Evolutionary conservation across 352 stramenopile species (phyloP).

Genomic region (Ophiocytium majus): DNA sequence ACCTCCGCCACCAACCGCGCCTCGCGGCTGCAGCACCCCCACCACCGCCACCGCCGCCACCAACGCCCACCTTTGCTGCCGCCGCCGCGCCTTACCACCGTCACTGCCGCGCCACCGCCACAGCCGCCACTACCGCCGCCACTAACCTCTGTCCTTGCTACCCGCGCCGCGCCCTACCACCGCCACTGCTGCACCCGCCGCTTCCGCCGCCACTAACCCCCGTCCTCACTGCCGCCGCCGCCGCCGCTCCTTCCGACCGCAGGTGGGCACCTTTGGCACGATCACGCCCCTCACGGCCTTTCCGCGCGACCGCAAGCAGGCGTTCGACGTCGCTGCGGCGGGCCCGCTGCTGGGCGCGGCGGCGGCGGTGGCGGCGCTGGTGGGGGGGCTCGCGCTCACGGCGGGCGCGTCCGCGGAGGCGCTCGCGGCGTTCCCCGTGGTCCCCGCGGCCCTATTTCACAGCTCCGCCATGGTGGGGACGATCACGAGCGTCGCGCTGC

Average conservation of each 20-base stretch:
- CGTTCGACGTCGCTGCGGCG: slow-evolving; percentile 68
- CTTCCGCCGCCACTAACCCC: not conserved
- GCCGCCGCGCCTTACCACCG: too few species aligned
- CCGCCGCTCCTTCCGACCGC: slow-evolving; percentile 7
- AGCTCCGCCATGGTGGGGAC: slow-evolving; percentile 64
- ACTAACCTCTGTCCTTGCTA: too few species aligned
- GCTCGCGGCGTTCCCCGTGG: slow-evolving; percentile 62
- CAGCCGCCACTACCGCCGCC: too few species aligned
- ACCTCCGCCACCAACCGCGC: too few species aligned
- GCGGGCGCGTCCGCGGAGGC: slow-evolving; percentile 26
- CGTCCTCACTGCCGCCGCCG: not conserved
- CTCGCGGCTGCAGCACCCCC: too few species aligned
- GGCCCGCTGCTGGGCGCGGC: slow-evolving; percentile 63
- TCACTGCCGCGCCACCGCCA: too few species aligned
- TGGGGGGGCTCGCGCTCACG: slow-evolving; percentile 31
- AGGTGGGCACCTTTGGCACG: slow-evolving; percentile 66
- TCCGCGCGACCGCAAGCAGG: slow-evolving; percentile 60
- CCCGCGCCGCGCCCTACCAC: too few species aligned
- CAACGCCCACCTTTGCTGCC: too few species aligned
- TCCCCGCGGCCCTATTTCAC: slow-evolving; percentile 65
- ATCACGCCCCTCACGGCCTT: slow-evolving; percentile 68
- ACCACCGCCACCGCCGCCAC: too few species aligned
- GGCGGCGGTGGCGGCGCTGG: slow-evolving; percentile 62
- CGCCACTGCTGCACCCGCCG: not conserved
- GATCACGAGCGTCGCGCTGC: slow-evolving; percentile 61